phyloP scores from a whole-genome alignment of 257 asterid species.

The Coffea canephora region DNA sequence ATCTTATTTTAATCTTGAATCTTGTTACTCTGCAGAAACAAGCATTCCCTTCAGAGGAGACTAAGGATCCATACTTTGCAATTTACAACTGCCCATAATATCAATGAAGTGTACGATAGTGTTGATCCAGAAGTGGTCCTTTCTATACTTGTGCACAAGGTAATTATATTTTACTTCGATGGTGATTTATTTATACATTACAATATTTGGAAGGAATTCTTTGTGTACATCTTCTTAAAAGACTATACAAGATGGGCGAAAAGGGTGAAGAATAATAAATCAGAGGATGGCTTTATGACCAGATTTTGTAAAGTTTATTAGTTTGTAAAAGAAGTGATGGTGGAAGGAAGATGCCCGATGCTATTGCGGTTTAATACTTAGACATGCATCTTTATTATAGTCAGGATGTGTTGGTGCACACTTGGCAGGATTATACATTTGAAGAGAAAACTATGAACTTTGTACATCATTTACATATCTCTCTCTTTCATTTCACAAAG shows the following conservation, averaged over 20 bases:
- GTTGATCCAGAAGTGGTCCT: constrained; percentile 96
- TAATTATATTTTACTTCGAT: constrained; percentile 21
- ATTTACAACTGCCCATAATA: constrained; percentile 64
- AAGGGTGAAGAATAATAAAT: not conserved
- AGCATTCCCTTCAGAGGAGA: constrained; percentile 81
- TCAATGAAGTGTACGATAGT: constrained; percentile 79
- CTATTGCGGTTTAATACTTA: not conserved
- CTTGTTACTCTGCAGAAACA: constrained; percentile 51
- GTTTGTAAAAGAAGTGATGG: not conserved
- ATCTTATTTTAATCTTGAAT: constrained; percentile 1
- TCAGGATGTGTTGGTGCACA: not conserved
- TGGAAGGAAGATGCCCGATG: not conserved
- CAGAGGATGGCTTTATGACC: not conserved
- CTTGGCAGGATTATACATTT: not conserved
- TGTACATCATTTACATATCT: not conserved
- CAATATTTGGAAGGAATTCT: not conserved
- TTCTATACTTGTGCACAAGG: constrained; percentile 91
- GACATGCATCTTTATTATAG: not conserved
- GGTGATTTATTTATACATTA: not conserved
- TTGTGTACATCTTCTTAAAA: not conserved
- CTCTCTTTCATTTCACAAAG: not conserved
- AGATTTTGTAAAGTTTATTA: not conserved
- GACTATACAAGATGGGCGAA: not conserved
- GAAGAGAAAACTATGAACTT: not conserved
- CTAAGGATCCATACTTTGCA: constrained; percentile 88